Conservation (phyloP, 139 green algal genomes). For the Chlorella vulgaris region DNA sequence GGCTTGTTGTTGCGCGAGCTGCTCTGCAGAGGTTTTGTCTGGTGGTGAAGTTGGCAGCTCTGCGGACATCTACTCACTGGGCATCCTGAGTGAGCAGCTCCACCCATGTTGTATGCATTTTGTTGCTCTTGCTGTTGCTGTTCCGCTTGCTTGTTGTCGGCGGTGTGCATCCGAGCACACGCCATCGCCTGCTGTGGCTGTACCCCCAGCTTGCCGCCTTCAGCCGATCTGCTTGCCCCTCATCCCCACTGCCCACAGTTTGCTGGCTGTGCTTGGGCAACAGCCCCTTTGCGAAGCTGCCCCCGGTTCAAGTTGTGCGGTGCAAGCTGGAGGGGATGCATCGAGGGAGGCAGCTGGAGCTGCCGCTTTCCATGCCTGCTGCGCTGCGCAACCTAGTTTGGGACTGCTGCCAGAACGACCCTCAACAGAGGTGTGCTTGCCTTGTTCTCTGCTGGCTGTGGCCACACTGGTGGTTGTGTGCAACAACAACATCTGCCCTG, state of each 20-base stretch:
- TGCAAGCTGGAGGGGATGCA: conserved; percentile 17
- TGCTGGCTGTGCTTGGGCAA: conserved; percentile 13
- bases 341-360: neutral
- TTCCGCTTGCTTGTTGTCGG: no score
- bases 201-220: no score
- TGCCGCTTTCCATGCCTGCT: conserved; percentile 5
- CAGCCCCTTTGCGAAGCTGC: neutral
- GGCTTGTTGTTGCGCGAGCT: no score
- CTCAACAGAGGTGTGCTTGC: conserved; percentile 2
- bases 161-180: neutral
- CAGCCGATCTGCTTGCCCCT: no score
- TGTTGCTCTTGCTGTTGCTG: neutral
- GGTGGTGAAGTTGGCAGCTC: neutral
- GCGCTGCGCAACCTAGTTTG: neutral
- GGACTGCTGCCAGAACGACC: conserved; percentile 27
- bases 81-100: conserved; percentile 6
- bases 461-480: neutral
- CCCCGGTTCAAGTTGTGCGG: conserved; percentile 26
- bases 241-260: neutral
- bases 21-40: conserved; percentile 13
- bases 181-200: neutral
- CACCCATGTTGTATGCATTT: no score
- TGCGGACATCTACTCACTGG: conserved; percentile 11
- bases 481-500: neutral
- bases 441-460: neutral